Evolutionary conservation across 2,329 filamentous ascomycete genomes (phyloP).

Genomic region (Beauveria sp.): DNA sequence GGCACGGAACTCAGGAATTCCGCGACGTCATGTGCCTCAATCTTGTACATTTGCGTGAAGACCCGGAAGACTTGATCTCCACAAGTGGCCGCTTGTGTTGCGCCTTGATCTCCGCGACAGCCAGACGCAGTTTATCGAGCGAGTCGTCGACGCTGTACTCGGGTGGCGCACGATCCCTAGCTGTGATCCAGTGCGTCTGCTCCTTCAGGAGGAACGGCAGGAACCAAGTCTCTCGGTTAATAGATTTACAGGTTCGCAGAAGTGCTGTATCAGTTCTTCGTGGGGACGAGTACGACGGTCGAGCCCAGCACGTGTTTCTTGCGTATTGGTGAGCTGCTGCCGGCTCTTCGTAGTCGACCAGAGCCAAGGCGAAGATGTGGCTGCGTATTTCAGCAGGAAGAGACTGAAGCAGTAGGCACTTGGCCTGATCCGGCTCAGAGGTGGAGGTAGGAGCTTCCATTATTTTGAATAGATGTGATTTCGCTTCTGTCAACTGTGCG

Average conservation of each 20-base stretch:
- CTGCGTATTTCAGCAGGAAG: slow-evolving; percentile 43
- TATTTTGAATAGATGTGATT: too few relatives aligned
- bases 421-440: background rate
- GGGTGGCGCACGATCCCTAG: slow-evolving; percentile 23
- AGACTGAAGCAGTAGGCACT: slow-evolving; percentile 22
- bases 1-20: slow-evolving; percentile 19
- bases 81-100: slow-evolving; percentile 15
- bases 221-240: slow-evolving; percentile 36
- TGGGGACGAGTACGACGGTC: slow-evolving; percentile 33
- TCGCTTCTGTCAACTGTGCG: too few relatives aligned
- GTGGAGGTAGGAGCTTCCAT: too few relatives aligned
- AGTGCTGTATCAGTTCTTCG: slow-evolving; percentile 29
- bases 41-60: slow-evolving; percentile 35
- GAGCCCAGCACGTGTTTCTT: slow-evolving; percentile 27
- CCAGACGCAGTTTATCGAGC: background rate
- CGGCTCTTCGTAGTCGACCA: slow-evolving; percentile 31
- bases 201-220: slow-evolving; percentile 32
- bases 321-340: slow-evolving; percentile 19
- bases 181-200: slow-evolving; percentile 32
- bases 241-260: slow-evolving; percentile 33
- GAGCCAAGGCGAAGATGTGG: slow-evolving; percentile 35
- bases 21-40: slow-evolving; percentile 19
- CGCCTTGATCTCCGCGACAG: background rate
- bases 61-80: slow-evolving; percentile 28
- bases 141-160: slow-evolving; percentile 9